These are phyloP conservation scores for Hypoxylon fuscum DNA, from an alignment of 495 filamentous ascomycete species.

Conservation along the genomic window DNA sequence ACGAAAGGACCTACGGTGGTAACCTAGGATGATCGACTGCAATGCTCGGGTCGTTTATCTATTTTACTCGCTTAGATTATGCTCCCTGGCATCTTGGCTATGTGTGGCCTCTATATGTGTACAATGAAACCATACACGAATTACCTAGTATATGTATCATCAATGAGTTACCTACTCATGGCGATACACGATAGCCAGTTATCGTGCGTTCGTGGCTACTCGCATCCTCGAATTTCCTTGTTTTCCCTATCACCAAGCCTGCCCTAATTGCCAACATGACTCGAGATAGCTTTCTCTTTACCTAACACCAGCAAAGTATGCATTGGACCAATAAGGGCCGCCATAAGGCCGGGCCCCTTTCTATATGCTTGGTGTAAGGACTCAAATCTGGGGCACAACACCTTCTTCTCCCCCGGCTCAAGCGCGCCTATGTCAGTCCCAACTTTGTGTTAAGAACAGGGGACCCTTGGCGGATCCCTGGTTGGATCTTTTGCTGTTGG, in stretches of 20 bases:
- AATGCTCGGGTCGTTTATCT: background rate
- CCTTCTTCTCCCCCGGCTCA: constrained; percentile 20
- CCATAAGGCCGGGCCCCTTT: constrained; percentile 10
- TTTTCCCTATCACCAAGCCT: background rate
- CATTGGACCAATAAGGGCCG: constrained; percentile 10
- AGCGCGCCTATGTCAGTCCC: background rate
- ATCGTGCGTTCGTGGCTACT: background rate
- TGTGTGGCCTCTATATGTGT: constrained; percentile 10
- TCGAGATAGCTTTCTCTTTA: background rate
- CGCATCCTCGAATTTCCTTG: background rate
- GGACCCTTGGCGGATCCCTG: constrained; percentile 5
- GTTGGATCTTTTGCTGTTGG: constrained; percentile 9
- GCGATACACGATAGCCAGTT: background rate
- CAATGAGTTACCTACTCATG: no score
- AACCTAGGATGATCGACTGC: constrained; percentile 15
- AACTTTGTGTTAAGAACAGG: constrained; percentile 4
- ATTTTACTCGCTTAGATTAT: constrained; percentile 13
- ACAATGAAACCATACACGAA: no score
- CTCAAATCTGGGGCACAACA: constrained; percentile 27
- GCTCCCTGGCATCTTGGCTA: constrained; percentile 16
- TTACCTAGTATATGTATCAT: no score
- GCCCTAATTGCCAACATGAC: background rate
- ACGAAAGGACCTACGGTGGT: constrained; percentile 3
- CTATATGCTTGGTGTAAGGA: constrained; percentile 7
- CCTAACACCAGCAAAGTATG: background rate